phyloP scores from a whole-genome alignment of 495 filamentous ascomycete genomes.

The Aspergillus olivimuriae region DNA sequence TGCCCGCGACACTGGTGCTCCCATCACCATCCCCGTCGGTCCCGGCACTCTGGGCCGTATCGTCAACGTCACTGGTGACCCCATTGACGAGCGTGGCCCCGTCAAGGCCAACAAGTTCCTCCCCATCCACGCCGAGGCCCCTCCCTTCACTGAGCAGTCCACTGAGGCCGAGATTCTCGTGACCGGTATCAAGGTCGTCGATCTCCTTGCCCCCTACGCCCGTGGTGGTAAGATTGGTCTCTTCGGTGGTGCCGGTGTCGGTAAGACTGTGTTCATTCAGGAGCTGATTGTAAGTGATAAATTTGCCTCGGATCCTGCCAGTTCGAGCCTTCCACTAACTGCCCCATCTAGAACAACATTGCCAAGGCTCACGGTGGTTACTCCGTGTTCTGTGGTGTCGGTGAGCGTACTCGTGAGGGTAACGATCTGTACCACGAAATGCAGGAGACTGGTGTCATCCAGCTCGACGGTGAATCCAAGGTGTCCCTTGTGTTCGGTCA shows the following conservation, averaged over 20 bases:
- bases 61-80: constrained; percentile 99
- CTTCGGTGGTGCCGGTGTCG: constrained; percentile 99
- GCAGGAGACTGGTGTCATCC: constrained; percentile 99
- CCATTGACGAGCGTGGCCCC: constrained; percentile 98
- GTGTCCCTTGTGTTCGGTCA: constrained; percentile 99
- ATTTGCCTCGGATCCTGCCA: constrained; percentile 4
- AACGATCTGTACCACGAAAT: constrained; percentile 99
- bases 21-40: constrained; percentile 97
- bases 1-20: constrained; percentile 82
- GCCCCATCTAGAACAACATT: constrained; percentile 98
- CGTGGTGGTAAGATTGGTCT: constrained; percentile 99
- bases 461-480: constrained; percentile 99
- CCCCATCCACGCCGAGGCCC: constrained; percentile 93
- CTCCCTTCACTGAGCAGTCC: constrained; percentile 86
- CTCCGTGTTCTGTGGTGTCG: constrained; percentile 99
- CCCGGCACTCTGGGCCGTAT: constrained; percentile 94
- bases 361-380: constrained; percentile 99
- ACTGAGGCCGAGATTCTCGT: constrained; percentile 93
- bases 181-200: constrained; percentile 99
- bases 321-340: too few species aligned
- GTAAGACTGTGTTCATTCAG: constrained; percentile 99
- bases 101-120: constrained; percentile 83
- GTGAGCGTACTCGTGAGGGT: constrained; percentile 99
- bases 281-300: constrained; percentile 74
- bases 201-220: constrained; percentile 95